Base-by-base conservation (phyloP, 2,329 filamentous ascomycete species). In the Grosmannia huntii region DNA sequence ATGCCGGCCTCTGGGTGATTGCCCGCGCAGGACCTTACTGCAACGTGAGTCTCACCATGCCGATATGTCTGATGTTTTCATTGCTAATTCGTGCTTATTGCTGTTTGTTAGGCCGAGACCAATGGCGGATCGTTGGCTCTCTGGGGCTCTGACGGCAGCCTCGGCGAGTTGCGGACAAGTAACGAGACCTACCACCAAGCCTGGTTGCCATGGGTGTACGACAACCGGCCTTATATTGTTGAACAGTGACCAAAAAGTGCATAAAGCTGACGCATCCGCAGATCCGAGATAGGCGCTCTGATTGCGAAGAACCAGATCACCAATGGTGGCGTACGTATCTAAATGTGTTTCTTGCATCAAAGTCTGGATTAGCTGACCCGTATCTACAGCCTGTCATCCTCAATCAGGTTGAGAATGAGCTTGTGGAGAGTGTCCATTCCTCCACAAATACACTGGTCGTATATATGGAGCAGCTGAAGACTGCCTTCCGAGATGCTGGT, bases 391-490 rank as follows among this genome's bases (percentile, higher is more conserved):
- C 88, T 0, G 78, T 95, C 9, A 89, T 95, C 60, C 72, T 92
- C 1, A 78, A 87, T 49, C 89, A 95, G 68, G 85, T 87, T 0
- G 89, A 95, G 68, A 95, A 94, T 62, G 89, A 94, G 68, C 91
- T 92, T 9, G 44, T 46, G 41, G 61, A 61, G 23, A 58, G 51
- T 4, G 49, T n/a, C 11, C 57, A 59, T 14, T 57, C 60, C 7
- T 62, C 61, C n/a, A 56, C 9, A 21, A 62, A 64, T 56, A 60
- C 58, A 5, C 52, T 61, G 23, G 59, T 59, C 38, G 6, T 58
- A 16, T 63, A 62, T 57, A 62, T 60, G 59, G 56, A 62, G 28
- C 61, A 64, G 59, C 56, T 61, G 14, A 51, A 62, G 31, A 38
- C 57, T 7, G 60, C 57, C n/a, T 57, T 58, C 53, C 57, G 57